Evolutionary conservation across 768 basidiomycete genomes (phyloP), one percentile per base, ranked within the genome.

Genomic region (Trametopsis cervina): DNA sequence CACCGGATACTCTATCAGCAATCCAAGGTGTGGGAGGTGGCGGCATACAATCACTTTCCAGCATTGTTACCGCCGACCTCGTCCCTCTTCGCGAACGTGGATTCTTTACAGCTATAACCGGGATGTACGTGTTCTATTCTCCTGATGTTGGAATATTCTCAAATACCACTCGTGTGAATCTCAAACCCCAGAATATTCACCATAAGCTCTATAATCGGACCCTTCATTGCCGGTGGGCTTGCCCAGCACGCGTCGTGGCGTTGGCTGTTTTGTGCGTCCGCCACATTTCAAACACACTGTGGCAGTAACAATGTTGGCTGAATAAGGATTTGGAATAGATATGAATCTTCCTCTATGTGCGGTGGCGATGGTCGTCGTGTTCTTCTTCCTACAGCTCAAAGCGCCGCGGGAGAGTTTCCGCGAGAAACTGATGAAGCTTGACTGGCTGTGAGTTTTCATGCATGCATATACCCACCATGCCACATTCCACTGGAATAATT

Each of bases 21-120:
- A 44, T 63, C 7, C 60, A 61, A 33, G 61, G 61, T 2, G 20
- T 57, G 2, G 61, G 61, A 2, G 54, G 50, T 2, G 63, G 65
- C 13, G 59, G 61, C 4, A 58, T 65, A 18, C 12, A 54, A n/a
- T 40, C 61, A 22, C 18, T 58, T 23, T 50, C 56, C 18, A 60
- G 65, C 37, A 65, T 69, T 47, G 54, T 69, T 44, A 45, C 65
- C 2, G 60, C 63, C 11, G 69, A 69, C 46, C 54, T 70, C 9
- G 60, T 69, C 4, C 61, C 69, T 1, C 60, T 69, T 20, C 33
- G 52, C 1, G 62, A 68, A 36, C 61, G 69, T 13, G 69, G 68
- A 9, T 46, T 39, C 10, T 65, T 57, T 40, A 54, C 54, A 15
- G 66, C 61, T 15, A 17, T 67, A 20, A 49, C 62, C 22, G 66